Evolutionary conservation across 768 basidiomycete genomes (phyloP).

Genomic region (Lentinula edodes): DNA sequence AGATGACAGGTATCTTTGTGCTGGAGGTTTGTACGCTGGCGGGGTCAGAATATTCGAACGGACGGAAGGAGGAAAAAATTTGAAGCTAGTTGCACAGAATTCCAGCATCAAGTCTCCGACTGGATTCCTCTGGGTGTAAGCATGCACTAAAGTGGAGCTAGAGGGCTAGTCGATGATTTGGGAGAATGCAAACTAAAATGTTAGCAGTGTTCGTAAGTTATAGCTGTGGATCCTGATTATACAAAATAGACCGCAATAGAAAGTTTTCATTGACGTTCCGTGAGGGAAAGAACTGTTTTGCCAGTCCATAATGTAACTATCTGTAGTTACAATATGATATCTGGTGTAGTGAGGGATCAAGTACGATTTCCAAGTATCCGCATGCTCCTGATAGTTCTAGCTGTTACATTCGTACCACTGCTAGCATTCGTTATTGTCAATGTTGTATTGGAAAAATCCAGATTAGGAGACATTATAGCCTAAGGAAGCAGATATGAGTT

Average conservation of each 20-base stretch:
- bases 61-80: conserved; percentile 47
- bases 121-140: conserved; percentile 50
- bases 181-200: neutral
- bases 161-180: neutral
- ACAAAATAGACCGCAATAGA: neutral
- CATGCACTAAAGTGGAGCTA: neutral
- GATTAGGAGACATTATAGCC: conserved; percentile 25
- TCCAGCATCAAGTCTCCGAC: conserved; percentile 40
- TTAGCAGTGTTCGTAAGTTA: neutral
- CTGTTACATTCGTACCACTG: neutral
- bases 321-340: too few species aligned
- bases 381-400: neutral
- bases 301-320: too few species aligned
- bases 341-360: too few species aligned
- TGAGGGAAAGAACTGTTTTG: neutral
- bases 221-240: neutral
- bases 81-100: conserved; percentile 48
- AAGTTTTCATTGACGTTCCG: neutral
- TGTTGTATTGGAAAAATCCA: conserved; percentile 28
- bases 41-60: conserved; percentile 72
- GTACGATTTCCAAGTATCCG: neutral
- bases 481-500: conserved; percentile 9
- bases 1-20: conserved; percentile 55
- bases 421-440: conserved; percentile 15
- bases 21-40: conserved; percentile 57